phyloP scores from a whole-genome alignment of 2,329 filamentous ascomycete species.

The Beauveria asiatica region DNA sequence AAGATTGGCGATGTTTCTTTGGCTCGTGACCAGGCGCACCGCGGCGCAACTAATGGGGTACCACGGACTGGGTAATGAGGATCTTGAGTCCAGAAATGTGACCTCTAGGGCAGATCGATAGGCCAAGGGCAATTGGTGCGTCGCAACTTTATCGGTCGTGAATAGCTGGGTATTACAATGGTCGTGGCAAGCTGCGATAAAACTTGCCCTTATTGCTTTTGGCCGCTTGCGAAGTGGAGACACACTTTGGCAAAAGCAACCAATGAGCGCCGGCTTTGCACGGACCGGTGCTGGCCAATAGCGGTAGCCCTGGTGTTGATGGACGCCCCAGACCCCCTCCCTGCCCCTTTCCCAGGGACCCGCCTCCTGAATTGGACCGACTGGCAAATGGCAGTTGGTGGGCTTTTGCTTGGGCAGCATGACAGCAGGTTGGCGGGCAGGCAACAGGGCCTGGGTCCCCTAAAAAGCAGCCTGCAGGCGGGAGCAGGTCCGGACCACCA shows the following conservation, averaged over 20 bases:
- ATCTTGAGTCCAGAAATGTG: neutral
- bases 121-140: neutral
- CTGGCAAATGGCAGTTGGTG: neutral
- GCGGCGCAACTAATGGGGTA: neutral
- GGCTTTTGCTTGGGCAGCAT: neutral
- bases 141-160: neutral
- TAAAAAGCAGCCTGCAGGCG: neutral
- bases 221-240: neutral
- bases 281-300: slow-evolving; percentile 11
- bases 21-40: neutral
- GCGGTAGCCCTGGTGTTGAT: neutral
- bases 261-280: slow-evolving; percentile 8
- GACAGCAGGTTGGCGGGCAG: neutral
- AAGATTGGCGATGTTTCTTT: neutral
- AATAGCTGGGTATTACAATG: neutral
- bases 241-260: neutral
- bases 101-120: neutral
- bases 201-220: slow-evolving; percentile 10
- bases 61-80: neutral
- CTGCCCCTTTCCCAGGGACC: slow-evolving; percentile 9
- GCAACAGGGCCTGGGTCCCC: neutral
- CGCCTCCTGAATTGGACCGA: slow-evolving; percentile 8
- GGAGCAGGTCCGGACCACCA: neutral
- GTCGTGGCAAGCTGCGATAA: neutral
- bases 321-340: neutral